Conservation (phyloP, 2,329 filamentous ascomycete genomes). For the Tolypocladium album region DNA sequence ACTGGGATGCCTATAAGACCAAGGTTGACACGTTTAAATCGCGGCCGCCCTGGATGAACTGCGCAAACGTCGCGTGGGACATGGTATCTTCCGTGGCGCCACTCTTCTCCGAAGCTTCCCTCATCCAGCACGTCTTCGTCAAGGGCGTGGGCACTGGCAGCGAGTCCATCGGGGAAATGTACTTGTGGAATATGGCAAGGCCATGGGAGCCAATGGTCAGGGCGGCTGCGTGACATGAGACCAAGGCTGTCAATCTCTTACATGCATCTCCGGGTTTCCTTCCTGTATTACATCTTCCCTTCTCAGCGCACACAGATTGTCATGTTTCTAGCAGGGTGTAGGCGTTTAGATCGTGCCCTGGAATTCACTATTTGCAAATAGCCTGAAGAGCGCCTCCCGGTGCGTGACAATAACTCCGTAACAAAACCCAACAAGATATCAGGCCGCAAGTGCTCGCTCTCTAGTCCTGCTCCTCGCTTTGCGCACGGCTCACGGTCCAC, state of each 20-base stretch:
- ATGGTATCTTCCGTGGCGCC: neutral
- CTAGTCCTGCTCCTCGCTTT: slow-evolving; percentile 8
- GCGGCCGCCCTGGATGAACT: slow-evolving; percentile 13
- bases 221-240: slow-evolving; percentile 18
- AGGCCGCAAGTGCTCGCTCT: neutral
- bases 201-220: slow-evolving; percentile 34
- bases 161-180: slow-evolving; percentile 23
- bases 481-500: slow-evolving; percentile 5
- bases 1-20: slow-evolving; percentile 20
- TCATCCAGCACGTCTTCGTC: slow-evolving; percentile 25
- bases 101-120: neutral
- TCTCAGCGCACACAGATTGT: neutral
- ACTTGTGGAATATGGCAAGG: slow-evolving; percentile 28
- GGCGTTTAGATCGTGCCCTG: neutral
- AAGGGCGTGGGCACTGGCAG: slow-evolving; percentile 17
- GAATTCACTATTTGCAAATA: neutral
- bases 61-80: neutral
- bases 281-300: neutral
- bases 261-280: neutral
- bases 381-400: neutral
- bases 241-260: neutral
- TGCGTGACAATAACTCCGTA: neutral
- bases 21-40: slow-evolving; percentile 23
- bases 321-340: neutral
- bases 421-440: neutral